phyloP scores from a whole-genome alignment of 805 yeast species.

The Cyberlindnera xylosilytica region DNA sequence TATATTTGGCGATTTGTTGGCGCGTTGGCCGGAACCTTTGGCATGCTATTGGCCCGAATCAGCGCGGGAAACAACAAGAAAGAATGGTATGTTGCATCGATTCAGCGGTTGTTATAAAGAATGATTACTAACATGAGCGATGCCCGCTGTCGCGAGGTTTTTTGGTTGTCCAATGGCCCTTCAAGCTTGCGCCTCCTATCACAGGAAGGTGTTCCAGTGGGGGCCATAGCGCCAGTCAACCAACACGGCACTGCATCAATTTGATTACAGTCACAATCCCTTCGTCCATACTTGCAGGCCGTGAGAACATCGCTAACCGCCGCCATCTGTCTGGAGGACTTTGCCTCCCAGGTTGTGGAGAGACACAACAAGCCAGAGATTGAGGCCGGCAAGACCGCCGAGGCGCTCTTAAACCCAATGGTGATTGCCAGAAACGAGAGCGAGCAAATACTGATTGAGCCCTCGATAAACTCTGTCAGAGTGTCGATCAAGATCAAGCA shows the following conservation, averaged over 20 bases:
- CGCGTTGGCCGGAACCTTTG: too few relatives aligned
- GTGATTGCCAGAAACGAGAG: constrained; percentile 89
- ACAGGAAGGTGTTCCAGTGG: too few relatives aligned
- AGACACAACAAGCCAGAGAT: constrained; percentile 97
- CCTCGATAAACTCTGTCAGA: constrained; percentile 89
- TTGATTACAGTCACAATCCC: constrained; percentile 78
- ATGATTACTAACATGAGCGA: not conserved
- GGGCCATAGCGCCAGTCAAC: too few relatives aligned
- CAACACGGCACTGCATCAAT: not conserved
- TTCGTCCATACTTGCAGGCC: constrained; percentile 91
- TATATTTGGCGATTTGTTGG: too few relatives aligned
- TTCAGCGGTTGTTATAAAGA: not conserved
- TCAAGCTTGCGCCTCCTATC: too few relatives aligned
- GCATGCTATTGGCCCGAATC: not conserved
- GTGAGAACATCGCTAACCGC: constrained; percentile 93
- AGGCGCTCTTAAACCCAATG: constrained; percentile 84
- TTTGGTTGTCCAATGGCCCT: too few relatives aligned
- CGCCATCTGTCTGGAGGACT: constrained; percentile 87
- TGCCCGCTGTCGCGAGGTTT: not conserved
- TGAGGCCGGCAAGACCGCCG: constrained; percentile 80
- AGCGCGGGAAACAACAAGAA: not conserved
- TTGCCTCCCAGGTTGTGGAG: constrained; percentile 92
- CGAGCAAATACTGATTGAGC: constrained; percentile 89
- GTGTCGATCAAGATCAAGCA: constrained; percentile 92
- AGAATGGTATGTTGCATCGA: not conserved